phyloP scores from a whole-genome alignment of 345 rosid genomes.

The Acer campestre region DNA sequence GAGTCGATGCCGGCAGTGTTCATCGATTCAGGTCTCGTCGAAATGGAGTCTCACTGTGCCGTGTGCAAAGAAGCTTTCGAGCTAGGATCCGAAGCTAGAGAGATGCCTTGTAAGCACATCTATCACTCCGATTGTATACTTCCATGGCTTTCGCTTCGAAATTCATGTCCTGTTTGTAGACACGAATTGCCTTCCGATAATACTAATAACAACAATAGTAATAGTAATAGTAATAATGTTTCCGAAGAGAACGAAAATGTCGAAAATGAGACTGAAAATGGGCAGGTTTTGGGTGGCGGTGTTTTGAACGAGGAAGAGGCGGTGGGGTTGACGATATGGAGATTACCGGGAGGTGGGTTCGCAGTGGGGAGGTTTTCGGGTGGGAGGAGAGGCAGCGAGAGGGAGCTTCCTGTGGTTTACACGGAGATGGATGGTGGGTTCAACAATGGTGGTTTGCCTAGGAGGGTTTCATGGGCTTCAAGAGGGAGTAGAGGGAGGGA shows the following conservation, averaged over 20 bases:
- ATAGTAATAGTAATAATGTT: background rate
- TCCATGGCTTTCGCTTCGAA: constrained; percentile 85
- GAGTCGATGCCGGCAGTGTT: constrained; percentile 74
- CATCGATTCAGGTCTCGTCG: constrained; percentile 41
- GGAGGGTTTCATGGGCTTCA: constrained; percentile 76
- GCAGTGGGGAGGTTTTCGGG: constrained; percentile 91
- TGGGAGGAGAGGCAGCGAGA: constrained; percentile 66
- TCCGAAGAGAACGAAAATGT: constrained; percentile 3
- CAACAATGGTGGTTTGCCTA: constrained; percentile 57
- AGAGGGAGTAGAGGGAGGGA: constrained; percentile 61
- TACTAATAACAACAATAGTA: background rate
- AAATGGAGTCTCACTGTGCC: constrained; percentile 74
- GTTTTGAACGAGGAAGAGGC: constrained; percentile 44
- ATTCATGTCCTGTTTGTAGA: constrained; percentile 94
- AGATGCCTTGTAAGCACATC: constrained; percentile 95
- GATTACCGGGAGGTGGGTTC: constrained; percentile 90
- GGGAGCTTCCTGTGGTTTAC: constrained; percentile 80
- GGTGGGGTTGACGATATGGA: constrained; percentile 90
- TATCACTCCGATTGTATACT: constrained; percentile 91
- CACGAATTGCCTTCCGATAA: constrained; percentile 64
- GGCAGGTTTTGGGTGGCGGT: constrained; percentile 2
- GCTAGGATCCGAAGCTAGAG: constrained; percentile 67
- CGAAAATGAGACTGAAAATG: background rate
- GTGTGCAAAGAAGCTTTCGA: constrained; percentile 84
- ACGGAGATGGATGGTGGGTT: constrained; percentile 95